Evolutionary conservation across 176 grass and related monocot genomes (phyloP), one percentile per base, ranked within the genome.

Genomic region (Carex scoparia): DNA sequence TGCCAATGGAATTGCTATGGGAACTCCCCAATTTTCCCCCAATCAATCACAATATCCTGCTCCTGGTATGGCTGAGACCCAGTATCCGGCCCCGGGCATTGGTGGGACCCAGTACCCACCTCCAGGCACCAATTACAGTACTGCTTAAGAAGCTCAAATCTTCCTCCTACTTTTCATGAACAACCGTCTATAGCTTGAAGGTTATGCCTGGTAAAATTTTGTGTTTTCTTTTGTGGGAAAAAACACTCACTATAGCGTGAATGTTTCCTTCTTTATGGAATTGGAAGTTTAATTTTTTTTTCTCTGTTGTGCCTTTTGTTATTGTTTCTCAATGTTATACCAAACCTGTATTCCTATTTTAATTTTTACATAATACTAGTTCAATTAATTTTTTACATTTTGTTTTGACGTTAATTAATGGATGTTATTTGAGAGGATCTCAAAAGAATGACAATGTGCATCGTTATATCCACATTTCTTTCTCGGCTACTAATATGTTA

Each of bases 121-220:
- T 15, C 80, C 80, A 46, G 80, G 80, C 54, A 83, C 80, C 63
- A 83, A 54, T 44, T 49, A 65, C 77, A 60, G 53, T 83, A 40
- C 38, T 40, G 60, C 12, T 11, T 83, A 65, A 59, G 38, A 53
- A 32, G 10, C 60, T 83, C 11, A 81, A 62, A 62, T 30, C 27
- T 30, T 75, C 11, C 11, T 75, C 71, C 19, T 53, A 28, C 46
- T 53, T 5, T 60, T 55, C 10, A 42, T 40, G 35, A 8, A 37
- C 32, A 40, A 42, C 66, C 19, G 1, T 54, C 27, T 13, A 54
- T 4, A 35, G 0, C 40, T 18, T 69, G 66, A 55, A 76, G 72
- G 19, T 76, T 14, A 48, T 76, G 12, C 0, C 6, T 40, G 32
- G 18, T 72, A 19, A 19, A 74, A 19, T 74, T 27, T 27, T 23